phyloP scores from a whole-genome alignment of 768 basidiomycete genomes.

The Tricholoma matsutake region DNA sequence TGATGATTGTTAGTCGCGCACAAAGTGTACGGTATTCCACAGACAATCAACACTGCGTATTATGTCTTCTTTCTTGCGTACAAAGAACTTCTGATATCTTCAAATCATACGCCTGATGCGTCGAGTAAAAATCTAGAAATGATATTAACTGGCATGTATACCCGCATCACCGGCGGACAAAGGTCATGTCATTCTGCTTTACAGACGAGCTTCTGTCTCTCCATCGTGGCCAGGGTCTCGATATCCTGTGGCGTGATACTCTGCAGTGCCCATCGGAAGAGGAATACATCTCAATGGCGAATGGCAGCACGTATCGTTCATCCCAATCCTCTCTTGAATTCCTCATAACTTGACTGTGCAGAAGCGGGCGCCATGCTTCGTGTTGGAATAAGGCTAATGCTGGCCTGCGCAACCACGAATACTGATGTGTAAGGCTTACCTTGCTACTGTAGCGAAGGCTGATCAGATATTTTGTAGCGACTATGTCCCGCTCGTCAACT shows the following conservation, averaged over 20 bases:
- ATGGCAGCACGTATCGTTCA: slow-evolving; percentile 62
- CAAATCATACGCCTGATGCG: neutral
- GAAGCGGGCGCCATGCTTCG: slow-evolving; percentile 93
- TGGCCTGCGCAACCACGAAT: slow-evolving; percentile 75
- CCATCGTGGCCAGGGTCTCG: slow-evolving; percentile 91
- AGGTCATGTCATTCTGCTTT: slow-evolving; percentile 1
- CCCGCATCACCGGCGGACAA: neutral
- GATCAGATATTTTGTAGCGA: slow-evolving; percentile 44
- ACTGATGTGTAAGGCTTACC: slow-evolving; percentile 43
- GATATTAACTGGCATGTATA: neutral
- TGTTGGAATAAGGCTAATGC: slow-evolving; percentile 91
- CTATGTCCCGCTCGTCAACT: slow-evolving; percentile 87
- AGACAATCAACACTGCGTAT: slow-evolving; percentile 94
- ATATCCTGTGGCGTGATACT: slow-evolving; percentile 90
- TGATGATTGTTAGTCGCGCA: slow-evolving; percentile 61
- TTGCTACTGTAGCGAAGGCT: neutral
- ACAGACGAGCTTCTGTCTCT: slow-evolving; percentile 66
- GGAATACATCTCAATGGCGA: slow-evolving; percentile 93
- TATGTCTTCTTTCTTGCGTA: slow-evolving; percentile 94
- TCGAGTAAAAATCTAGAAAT: neutral
- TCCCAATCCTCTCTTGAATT: neutral
- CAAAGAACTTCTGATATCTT: slow-evolving; percentile 45
- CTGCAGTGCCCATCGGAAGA: slow-evolving; percentile 89
- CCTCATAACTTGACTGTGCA: slow-evolving; percentile 25
- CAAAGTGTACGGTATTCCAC: slow-evolving; percentile 92